These are phyloP conservation scores for Zygosaccharomyces siamensis DNA, from an alignment of 805 yeast genomes.

Conservation along the genomic window DNA sequence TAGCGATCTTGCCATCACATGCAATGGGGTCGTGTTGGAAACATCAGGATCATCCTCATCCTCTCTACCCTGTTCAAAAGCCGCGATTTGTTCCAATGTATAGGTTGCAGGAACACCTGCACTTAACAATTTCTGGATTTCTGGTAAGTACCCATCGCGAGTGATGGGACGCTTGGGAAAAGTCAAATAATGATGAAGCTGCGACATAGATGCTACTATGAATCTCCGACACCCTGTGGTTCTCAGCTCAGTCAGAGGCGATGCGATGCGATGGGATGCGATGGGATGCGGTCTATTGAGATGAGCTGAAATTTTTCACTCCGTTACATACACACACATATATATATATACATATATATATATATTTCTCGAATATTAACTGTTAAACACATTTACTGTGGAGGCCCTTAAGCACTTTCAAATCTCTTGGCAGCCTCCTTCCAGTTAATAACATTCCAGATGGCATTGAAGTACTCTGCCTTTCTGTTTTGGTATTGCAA, in stretches of 20 bases:
- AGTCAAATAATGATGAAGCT: slow-evolving; percentile 59
- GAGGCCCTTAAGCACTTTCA: slow-evolving; percentile 27
- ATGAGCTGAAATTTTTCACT: slow-evolving; percentile 2
- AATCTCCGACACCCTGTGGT: neutral
- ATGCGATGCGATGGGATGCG: neutral
- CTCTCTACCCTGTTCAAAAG: slow-evolving; percentile 42
- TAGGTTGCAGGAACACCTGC: slow-evolving; percentile 79
- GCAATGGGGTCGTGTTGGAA: slow-evolving; percentile 75
- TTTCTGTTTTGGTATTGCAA: slow-evolving; percentile 89
- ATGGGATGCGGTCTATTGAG: neutral
- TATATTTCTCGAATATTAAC: slow-evolving; percentile 1
- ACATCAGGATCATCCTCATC: slow-evolving; percentile 35
- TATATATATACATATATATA: no score
- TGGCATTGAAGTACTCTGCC: slow-evolving; percentile 86
- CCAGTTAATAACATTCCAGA: slow-evolving; percentile 95
- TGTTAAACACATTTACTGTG: no score
- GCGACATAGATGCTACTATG: slow-evolving; percentile 47
- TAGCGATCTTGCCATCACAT: slow-evolving; percentile 54
- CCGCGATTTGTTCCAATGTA: slow-evolving; percentile 70
- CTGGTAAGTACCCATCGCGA: slow-evolving; percentile 38
- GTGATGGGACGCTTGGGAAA: slow-evolving; percentile 50
- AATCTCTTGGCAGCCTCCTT: slow-evolving; percentile 77
- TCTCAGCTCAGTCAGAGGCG: neutral
- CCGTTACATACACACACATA: neutral
- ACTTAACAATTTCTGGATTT: slow-evolving; percentile 44